phyloP scores from a whole-genome alignment of 805 yeast genomes.

The Metschnikowia aberdeeniae region DNA sequence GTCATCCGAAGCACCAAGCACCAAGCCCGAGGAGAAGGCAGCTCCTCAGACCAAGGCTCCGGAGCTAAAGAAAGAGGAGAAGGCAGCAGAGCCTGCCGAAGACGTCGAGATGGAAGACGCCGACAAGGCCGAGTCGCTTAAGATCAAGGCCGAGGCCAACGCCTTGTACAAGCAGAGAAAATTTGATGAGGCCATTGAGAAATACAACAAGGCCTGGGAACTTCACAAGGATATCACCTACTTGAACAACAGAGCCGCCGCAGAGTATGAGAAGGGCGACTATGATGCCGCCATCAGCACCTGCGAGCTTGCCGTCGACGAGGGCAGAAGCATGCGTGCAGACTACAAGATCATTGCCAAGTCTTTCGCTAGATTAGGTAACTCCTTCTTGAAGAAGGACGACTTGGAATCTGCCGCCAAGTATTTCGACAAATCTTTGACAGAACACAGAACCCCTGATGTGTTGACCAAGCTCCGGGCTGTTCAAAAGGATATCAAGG shows the following conservation, averaged over 20 bases:
- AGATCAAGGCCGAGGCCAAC: constrained; percentile 81
- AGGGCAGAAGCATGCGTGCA: constrained; percentile 85
- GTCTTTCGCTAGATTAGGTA: constrained; percentile 90
- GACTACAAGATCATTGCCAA: constrained; percentile 91
- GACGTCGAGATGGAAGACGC: constrained; percentile 35
- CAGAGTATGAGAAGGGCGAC: constrained; percentile 94
- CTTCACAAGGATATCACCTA: constrained; percentile 80
- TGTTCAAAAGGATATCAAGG: constrained; percentile 81
- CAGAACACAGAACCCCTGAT: constrained; percentile 97
- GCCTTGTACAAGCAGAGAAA: constrained; percentile 77
- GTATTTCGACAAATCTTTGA: constrained; percentile 81
- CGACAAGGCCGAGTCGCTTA: constrained; percentile 55
- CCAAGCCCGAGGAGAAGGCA: constrained; percentile 12
- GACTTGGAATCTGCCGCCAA: constrained; percentile 71
- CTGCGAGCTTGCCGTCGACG: constrained; percentile 76
- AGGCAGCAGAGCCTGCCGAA: constrained; percentile 15
- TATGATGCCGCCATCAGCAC: constrained; percentile 80
- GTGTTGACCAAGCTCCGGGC: constrained; percentile 81
- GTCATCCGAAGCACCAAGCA: constrained; percentile 10
- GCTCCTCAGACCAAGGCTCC: constrained; percentile 9
- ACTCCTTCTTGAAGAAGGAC: constrained; percentile 68
- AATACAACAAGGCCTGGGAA: constrained; percentile 85
- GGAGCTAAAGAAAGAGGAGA: constrained; percentile 2
- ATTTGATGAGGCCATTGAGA: constrained; percentile 88
- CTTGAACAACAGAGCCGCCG: constrained; percentile 95